Conservation (phyloP, 1,284 basidiomycete genomes). For the Fomitiporia mediterranea region DNA sequence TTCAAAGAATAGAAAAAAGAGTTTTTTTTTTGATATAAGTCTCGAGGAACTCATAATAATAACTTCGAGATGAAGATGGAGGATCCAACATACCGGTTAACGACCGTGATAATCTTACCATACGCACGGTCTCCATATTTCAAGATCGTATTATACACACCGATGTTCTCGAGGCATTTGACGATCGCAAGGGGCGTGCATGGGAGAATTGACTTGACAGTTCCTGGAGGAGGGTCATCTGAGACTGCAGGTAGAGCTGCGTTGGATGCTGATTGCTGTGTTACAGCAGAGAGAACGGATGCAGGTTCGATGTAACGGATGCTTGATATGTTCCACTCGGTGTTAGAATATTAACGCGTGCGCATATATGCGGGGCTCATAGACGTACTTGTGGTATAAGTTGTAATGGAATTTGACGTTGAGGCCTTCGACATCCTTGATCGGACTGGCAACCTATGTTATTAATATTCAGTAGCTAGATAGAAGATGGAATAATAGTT, state of each 20-base stretch:
- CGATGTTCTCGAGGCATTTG: constrained; percentile 87
- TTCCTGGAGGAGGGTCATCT: constrained; percentile 71
- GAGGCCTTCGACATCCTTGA: constrained; percentile 96
- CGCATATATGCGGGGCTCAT: constrained; percentile 11
- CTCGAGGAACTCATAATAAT: no score
- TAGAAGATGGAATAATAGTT: constrained; percentile 2
- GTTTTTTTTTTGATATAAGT: no score
- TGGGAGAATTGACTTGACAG: constrained; percentile 91
- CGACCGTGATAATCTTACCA: constrained; percentile 89
- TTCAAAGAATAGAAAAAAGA: neutral
- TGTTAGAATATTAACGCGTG: neutral
- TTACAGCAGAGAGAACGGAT: constrained; percentile 47
- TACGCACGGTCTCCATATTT: constrained; percentile 94
- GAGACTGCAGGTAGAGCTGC: constrained; percentile 37
- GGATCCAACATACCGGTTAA: constrained; percentile 70
- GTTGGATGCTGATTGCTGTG: constrained; percentile 22
- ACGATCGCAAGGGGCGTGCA: constrained; percentile 97
- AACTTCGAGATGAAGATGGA: neutral
- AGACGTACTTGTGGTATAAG: constrained; percentile 86
- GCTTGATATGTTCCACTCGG: constrained; percentile 33
- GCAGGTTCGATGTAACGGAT: constrained; percentile 73
- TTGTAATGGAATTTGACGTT: constrained; percentile 97
- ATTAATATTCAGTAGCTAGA: neutral
- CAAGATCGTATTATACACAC: constrained; percentile 90
- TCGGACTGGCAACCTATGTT: constrained; percentile 80